Percentiles rank a stretch among this genome's conserved stretches.
These are phyloP conservation scores for Immersiella caudata DNA, from an alignment of 495 filamentous ascomycete genomes.

Conservation along the genomic window DNA sequence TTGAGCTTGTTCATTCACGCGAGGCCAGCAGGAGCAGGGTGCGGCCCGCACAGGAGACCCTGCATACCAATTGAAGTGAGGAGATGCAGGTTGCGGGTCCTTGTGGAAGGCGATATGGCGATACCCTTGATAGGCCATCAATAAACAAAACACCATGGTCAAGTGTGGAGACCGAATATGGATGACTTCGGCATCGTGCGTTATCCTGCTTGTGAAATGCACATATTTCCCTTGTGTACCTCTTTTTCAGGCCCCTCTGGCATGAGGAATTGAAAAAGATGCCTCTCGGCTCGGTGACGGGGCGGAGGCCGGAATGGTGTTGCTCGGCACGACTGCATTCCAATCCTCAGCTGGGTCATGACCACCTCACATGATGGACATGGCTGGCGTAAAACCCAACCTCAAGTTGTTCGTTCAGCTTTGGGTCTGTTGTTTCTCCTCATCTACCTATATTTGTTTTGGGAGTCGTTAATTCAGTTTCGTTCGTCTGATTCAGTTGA, in stretches of 20 bases:
- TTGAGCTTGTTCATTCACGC: background rate
- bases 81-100: too few species aligned
- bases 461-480: too few species aligned
- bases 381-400: background rate
- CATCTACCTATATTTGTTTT: background rate
- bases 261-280: background rate
- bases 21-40: too few species aligned
- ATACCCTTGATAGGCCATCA: background rate
- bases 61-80: too few species aligned
- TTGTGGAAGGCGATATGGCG: too few species aligned
- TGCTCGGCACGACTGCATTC: conserved; percentile 26
- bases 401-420: background rate
- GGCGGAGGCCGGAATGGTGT: conserved; percentile 20
- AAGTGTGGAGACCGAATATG: background rate
- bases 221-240: background rate
- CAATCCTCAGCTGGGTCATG: conserved; percentile 11
- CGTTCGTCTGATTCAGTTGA: too few species aligned
- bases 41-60: too few species aligned
- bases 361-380: background rate
- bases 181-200: background rate
- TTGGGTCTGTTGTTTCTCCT: background rate
- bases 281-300: background rate
- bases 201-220: background rate
- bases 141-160: background rate
- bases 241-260: background rate